Evolutionary conservation across 2,329 filamentous ascomycete genomes (phyloP).

Genomic region (Nothophaeocryptopus gaeumannii): DNA sequence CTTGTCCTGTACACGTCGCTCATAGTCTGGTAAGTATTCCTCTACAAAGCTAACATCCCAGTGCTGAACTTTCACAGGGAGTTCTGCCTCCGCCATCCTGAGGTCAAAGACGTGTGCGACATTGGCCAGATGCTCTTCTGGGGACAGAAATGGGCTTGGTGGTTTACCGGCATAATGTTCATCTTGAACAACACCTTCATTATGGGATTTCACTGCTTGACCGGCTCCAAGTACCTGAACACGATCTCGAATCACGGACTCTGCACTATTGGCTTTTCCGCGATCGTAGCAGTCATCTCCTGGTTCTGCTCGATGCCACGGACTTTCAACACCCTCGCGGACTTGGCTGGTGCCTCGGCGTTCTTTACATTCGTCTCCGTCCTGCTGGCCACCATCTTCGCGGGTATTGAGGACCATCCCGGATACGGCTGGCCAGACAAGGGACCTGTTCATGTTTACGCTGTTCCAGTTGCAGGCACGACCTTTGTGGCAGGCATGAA

Average conservation of each 20-base stretch:
- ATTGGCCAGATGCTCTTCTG: constrained; percentile 95
- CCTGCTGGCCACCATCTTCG: constrained; percentile 77
- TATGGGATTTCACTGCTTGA: constrained; percentile 74
- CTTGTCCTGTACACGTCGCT: constrained; percentile 82
- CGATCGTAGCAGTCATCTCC: constrained; percentile 70
- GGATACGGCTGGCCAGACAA: constrained; percentile 45
- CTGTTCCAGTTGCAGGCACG: constrained; percentile 65
- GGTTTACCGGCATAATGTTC: constrained; percentile 76
- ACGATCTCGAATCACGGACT: constrained; percentile 72
- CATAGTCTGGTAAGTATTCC: constrained; percentile 54
- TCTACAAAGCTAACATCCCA: constrained; percentile 34
- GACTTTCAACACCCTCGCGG: constrained; percentile 77
- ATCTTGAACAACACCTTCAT: constrained; percentile 93
- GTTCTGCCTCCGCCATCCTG: constrained; percentile 86
- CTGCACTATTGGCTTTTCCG: constrained; percentile 77
- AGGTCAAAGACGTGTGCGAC: constrained; percentile 89
- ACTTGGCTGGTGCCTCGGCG: constrained; percentile 74
- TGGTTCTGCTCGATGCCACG: constrained; percentile 78
- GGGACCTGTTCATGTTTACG: constrained; percentile 66
- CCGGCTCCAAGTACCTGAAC: constrained; percentile 84
- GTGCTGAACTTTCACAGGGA: constrained; percentile 55
- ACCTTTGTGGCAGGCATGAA: constrained; percentile 80
- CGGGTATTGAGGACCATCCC: constrained; percentile 71
- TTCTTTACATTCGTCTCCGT: constrained; percentile 89
- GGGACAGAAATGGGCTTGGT: constrained; percentile 70